A percentile compares a stretch with the other conserved stretches of the same genome.
These are phyloP conservation scores for Auriscalpium microsporum DNA, from an alignment of 768 basidiomycete genomes.

Conservation along the genomic window DNA sequence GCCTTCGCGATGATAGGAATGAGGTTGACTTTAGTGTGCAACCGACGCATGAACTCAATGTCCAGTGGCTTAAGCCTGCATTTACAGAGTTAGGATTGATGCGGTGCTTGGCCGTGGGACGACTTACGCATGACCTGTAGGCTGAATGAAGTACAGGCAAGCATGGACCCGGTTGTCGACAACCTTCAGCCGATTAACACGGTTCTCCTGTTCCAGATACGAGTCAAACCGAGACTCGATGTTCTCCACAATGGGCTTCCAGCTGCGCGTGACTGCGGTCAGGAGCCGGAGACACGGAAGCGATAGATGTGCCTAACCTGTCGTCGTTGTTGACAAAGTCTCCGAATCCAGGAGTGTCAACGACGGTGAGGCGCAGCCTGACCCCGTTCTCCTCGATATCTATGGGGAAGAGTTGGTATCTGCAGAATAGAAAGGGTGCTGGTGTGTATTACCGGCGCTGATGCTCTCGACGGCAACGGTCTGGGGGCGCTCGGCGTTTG, in stretches of 20 bases:
- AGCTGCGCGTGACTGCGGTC: conserved; percentile 40
- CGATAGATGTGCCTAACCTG: conserved; percentile 51
- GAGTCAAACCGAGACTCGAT: conserved; percentile 97
- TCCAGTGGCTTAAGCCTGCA: conserved; percentile 91
- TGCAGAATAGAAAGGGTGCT: not conserved
- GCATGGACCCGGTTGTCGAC: conserved; percentile 97
- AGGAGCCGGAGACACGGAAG: conserved; percentile 12
- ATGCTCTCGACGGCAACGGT: conserved; percentile 99
- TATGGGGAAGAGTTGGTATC: conserved; percentile 26
- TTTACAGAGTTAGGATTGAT: not conserved
- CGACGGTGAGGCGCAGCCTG: conserved; percentile 93
- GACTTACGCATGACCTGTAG: conserved; percentile 93
- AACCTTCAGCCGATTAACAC: conserved; percentile 90
- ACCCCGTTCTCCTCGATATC: conserved; percentile 99
- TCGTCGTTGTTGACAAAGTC: conserved; percentile 99
- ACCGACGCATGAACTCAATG: conserved; percentile 96
- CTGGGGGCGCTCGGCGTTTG: conserved; percentile 79
- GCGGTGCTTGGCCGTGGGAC: not conserved
- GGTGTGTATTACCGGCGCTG: conserved; percentile 66
- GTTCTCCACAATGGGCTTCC: conserved; percentile 98
- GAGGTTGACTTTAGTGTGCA: conserved; percentile 96
- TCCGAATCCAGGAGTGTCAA: conserved; percentile 98
- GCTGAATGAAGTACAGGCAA: conserved; percentile 98
- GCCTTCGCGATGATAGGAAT: conserved; percentile 99
- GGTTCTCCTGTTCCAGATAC: conserved; percentile 97